phyloP scores from a whole-genome alignment of 305 asterid genomes.

The Fraxinus ornus region DNA sequence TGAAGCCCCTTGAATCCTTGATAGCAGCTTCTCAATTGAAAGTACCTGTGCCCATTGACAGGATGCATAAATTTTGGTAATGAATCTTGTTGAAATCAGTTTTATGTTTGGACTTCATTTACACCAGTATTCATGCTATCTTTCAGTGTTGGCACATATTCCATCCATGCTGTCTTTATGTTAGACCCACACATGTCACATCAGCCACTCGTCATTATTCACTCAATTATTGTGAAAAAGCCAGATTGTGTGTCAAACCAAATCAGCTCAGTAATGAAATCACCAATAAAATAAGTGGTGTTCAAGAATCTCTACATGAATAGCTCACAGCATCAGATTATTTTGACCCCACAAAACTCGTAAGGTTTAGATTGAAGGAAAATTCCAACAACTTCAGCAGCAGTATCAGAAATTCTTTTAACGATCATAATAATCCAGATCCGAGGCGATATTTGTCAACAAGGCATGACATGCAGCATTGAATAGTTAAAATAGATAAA shows the following conservation, averaged over 20 bases:
- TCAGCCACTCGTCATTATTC: conserved; percentile 40
- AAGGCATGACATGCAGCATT: conserved; percentile 26
- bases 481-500: conserved; percentile 30
- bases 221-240: conserved; percentile 44
- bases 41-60: background rate
- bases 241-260: conserved; percentile 44
- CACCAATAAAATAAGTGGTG: conserved; percentile 27
- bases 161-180: conserved; percentile 21
- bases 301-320: conserved; percentile 22
- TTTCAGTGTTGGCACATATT: conserved; percentile 25
- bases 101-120: conserved; percentile 5
- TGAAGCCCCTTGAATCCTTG: background rate
- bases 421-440: conserved; percentile 28
- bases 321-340: background rate
- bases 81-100: conserved; percentile 1
- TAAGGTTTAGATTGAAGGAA: background rate
- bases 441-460: conserved; percentile 9
- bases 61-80: background rate
- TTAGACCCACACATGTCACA: conserved; percentile 49
- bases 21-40: background rate
- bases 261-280: conserved; percentile 35
- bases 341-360: background rate
- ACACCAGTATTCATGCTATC: conserved; percentile 14
- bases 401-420: background rate
- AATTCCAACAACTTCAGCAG: background rate